Evolutionary conservation across 2,329 filamentous ascomycete species (phyloP).

Genomic region (Periconia sp.): DNA sequence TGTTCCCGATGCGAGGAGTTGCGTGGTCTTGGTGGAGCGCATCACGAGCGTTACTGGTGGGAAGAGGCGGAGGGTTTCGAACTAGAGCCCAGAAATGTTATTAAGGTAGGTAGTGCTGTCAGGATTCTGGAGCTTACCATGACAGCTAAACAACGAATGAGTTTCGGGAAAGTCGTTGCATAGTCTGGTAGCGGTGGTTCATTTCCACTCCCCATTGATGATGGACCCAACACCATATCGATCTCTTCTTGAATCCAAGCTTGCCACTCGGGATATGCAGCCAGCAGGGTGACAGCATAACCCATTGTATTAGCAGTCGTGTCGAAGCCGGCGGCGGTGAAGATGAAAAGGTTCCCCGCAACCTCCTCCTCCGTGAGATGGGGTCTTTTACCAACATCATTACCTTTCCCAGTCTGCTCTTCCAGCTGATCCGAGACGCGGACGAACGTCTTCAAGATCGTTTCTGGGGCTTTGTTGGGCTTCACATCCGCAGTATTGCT

Average conservation of each 20-base stretch:
- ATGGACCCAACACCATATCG: slow-evolving; percentile 37
- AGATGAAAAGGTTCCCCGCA: slow-evolving; percentile 35
- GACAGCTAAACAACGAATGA: slow-evolving; percentile 50
- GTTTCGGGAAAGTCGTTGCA: slow-evolving; percentile 45
- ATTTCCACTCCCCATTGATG: too few species aligned
- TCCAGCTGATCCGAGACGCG: slow-evolving; percentile 10
- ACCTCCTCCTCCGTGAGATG: slow-evolving; percentile 24
- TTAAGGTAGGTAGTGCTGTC: too few species aligned
- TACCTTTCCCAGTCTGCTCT: not conserved
- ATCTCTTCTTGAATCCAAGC: slow-evolving; percentile 57
- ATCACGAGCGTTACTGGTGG: not conserved
- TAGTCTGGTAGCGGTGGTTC: too few species aligned
- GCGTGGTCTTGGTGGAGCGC: not conserved
- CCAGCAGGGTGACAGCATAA: slow-evolving; percentile 52
- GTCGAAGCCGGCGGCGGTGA: slow-evolving; percentile 33
- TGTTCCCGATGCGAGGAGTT: not conserved
- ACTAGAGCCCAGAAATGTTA: too few species aligned
- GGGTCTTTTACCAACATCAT: not conserved
- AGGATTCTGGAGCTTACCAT: slow-evolving; percentile 45
- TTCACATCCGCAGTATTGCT: not conserved
- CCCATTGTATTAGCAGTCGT: slow-evolving; percentile 51
- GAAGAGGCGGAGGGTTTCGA: not conserved
- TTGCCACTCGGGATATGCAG: slow-evolving; percentile 53
- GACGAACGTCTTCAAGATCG: slow-evolving; percentile 36
- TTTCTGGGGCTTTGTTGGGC: slow-evolving; percentile 6